Base-by-base conservation (phyloP, 306 rosid genomes). In the Prunus mira region DNA sequence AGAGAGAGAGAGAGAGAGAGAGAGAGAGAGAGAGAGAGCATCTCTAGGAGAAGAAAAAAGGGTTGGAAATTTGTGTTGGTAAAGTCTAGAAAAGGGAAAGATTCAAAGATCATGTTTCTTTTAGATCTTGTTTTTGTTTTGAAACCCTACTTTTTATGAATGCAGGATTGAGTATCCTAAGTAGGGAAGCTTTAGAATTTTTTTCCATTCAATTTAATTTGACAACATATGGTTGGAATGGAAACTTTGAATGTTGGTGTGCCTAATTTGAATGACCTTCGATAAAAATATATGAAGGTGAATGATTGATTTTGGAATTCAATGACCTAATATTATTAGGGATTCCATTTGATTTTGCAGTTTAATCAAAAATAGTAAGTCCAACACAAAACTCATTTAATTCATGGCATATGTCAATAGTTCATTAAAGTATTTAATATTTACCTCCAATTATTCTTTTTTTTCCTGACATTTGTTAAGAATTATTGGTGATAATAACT, bases 11-110 rank as follows among this genome's bases (percentile, higher is more conserved):
- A 32, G 38, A 32, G 38, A 32, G 38, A 34, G 41, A 34, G 41
- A 34, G 41, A 6, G 41, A 34, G 55, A 71, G 74, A 73, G 28
- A 41, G 46, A 25, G 56, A 52, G 43, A 75, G 84, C 81, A 83
- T 83, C 84, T 79, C 87, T 79, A 51, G 81, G 76, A 63, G 65
- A 65, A 61, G 70, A 52, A 57, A 61, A 81, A 83, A 79, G 81
- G 75, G 73, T 76, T 72, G 30, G 70, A 61, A 67, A 71, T 83
- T 72, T 83, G 81, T 76, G 72, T 79, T 75, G 63, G 65, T 71
- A 72, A 83, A 76, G 81, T 67, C 63, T 62, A 34, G 46, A 52
- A 83, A 76, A 76, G 81, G 64, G 69, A 60, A 72, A 60, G 49
- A 60, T 73, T 60, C 47, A 73, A 52, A 22, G 74, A 72, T 69